Evolutionary conservation across 192 early-diverging fungal species (phyloP), one percentile per base, ranked within the genome.

Genomic region (Coemansia guatemalensis): DNA sequence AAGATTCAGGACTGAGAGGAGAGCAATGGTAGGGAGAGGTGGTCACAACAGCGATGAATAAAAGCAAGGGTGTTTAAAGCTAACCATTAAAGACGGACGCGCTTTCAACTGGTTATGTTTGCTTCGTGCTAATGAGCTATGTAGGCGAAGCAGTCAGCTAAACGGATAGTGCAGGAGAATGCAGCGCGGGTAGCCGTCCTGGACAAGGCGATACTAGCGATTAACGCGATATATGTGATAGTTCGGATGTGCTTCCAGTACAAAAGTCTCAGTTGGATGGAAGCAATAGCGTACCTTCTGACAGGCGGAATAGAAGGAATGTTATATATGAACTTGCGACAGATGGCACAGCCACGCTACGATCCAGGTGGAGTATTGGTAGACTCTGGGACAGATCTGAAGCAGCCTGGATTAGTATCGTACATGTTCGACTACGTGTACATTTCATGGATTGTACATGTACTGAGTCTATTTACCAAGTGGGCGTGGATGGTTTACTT

Each of bases 341-440:
- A 60, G 30, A 58, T 65, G 23, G 48, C 74, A 1, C 67, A 56
- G 4, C 75, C 80, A 5, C 64, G 64, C 5, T 82, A 89, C 51
- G 67, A 71, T n/a, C 56, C 61, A 21, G 56, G 57, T 21, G 82
- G 83, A 20, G 54, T 74, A 18, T 64, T 87, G 12, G 57, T 77
- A 21, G 71, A 81, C 56, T 65, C 73, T 6, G 85, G 85, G 32
- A 68, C 72, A 3, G 85, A 87, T 72, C 62, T 87, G 60, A 47
- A 58, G 21, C 64, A 68, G 44, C 62, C 77, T 17, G 85, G 85
- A 0, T 48, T 87, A 32, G 74, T 83, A 5, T 82, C 88, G 30
- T 92, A 92, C 59, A 87, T 88, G 73, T 94, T 92, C 68, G 92
- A 94, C 58, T 85, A 92, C 51, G 89, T 94, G 53, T 94, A 94